phyloP scores from a whole-genome alignment of 768 basidiomycete genomes.

The Russula sp. region DNA sequence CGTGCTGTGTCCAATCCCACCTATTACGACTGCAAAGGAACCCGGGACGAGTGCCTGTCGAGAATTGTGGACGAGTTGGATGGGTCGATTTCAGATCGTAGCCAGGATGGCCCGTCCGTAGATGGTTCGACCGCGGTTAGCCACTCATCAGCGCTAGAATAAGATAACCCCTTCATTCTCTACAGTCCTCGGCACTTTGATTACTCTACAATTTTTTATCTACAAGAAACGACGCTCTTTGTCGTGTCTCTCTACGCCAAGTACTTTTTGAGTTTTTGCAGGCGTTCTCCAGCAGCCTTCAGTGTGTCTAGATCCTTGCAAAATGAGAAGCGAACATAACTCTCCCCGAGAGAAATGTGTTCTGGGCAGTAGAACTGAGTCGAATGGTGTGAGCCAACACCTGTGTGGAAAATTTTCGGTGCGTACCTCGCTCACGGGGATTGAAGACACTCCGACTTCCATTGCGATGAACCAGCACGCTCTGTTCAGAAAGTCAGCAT shows the following conservation, averaged over 20 bases:
- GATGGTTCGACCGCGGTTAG: background rate
- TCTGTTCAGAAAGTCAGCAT: conserved; percentile 36
- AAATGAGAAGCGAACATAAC: conserved; percentile 84
- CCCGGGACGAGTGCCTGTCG: conserved; percentile 55
- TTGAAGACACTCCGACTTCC: conserved; percentile 86
- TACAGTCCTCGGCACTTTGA: background rate
- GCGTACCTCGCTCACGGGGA: conserved; percentile 88
- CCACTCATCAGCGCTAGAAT: background rate
- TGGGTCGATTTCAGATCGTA: conserved; percentile 6
- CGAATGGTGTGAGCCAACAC: background rate
- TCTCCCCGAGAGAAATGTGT: conserved; percentile 81
- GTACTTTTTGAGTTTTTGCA: conserved; percentile 69
- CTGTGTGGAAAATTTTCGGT: conserved; percentile 24
- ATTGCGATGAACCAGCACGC: conserved; percentile 95
- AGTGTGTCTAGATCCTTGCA: conserved; percentile 93
- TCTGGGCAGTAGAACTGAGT: conserved; percentile 86
- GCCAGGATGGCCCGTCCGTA: conserved; percentile 10
- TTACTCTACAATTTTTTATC: conserved; percentile 1
- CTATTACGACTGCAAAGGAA: conserved; percentile 63
- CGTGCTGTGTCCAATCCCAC: conserved; percentile 74
- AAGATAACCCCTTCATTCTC: background rate
- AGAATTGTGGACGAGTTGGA: conserved; percentile 56
- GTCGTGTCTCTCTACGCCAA: conserved; percentile 28
- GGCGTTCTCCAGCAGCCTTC: conserved; percentile 70
- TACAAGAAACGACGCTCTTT: conserved; percentile 1